phyloP scores from a whole-genome alignment of 116 monocot genomes.

The Iris pallida region DNA sequence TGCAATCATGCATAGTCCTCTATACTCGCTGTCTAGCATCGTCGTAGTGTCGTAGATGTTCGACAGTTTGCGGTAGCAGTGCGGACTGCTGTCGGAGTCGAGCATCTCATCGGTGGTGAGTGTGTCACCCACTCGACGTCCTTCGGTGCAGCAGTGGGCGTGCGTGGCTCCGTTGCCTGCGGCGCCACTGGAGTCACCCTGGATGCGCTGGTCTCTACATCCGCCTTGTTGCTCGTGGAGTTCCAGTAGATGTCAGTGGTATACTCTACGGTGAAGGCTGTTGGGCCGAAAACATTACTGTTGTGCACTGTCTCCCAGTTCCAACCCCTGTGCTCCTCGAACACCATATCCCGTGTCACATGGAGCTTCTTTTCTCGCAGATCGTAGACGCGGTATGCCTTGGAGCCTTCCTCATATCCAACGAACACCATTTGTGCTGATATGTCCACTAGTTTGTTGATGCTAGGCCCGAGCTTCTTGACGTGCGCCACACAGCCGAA shows the following conservation, averaged over 20 bases:
- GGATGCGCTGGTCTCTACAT: too few relatives aligned
- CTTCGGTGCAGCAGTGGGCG: too few relatives aligned
- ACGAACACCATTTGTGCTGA: not conserved
- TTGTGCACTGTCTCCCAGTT: not conserved
- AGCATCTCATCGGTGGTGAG: not conserved
- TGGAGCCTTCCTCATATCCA: not conserved
- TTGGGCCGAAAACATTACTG: too few relatives aligned
- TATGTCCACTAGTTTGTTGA: not conserved
- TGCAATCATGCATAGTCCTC: not conserved
- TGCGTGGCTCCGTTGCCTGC: too few relatives aligned
- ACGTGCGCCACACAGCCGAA: constrained; percentile 6
- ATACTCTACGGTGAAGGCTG: too few relatives aligned
- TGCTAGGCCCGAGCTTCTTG: not conserved
- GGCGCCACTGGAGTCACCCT: too few relatives aligned
- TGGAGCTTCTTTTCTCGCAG: not conserved
- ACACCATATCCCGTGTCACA: constrained; percentile 1
- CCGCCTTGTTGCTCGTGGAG: too few relatives aligned
- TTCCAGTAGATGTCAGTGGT: too few relatives aligned
- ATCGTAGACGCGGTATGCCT: not conserved
- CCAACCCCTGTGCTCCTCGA: constrained; percentile 4
- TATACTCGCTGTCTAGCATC: not conserved
- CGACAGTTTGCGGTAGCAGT: not conserved
- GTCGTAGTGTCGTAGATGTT: not conserved
- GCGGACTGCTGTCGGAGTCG: not conserved
- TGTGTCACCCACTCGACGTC: too few relatives aligned